phyloP scores from a whole-genome alignment of 768 basidiomycete species.

The Suillus fuscotomentosus region DNA sequence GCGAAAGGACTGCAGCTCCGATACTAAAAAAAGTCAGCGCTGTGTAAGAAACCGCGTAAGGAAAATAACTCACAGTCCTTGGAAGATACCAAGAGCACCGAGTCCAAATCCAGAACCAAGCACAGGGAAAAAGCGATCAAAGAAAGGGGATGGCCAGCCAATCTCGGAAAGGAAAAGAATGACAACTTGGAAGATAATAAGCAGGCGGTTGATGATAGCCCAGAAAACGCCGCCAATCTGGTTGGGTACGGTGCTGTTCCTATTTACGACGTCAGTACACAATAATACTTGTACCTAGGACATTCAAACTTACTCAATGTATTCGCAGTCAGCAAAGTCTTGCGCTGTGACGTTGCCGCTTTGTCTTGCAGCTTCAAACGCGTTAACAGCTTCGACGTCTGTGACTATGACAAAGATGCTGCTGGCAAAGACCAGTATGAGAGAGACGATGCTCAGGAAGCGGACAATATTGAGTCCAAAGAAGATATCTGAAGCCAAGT shows the following conservation, averaged over 20 bases:
- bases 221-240: constrained; percentile 91
- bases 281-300: neutral
- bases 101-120: constrained; percentile 83
- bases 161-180: constrained; percentile 81
- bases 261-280: constrained; percentile 31
- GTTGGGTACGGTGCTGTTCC: constrained; percentile 80
- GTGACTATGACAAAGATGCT: constrained; percentile 72
- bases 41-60: neutral
- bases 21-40: constrained; percentile 40
- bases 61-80: constrained; percentile 63
- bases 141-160: constrained; percentile 77
- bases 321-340: constrained; percentile 59
- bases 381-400: constrained; percentile 75
- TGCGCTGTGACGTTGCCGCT: constrained; percentile 29
- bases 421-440: constrained; percentile 79
- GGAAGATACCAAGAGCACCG: constrained; percentile 84
- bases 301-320: constrained; percentile 59
- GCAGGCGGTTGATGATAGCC: constrained; percentile 83
- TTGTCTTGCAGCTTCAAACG: constrained; percentile 46
- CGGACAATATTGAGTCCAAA: constrained; percentile 80
- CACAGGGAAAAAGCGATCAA: constrained; percentile 83
- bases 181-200: constrained; percentile 84
- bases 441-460: constrained; percentile 71
- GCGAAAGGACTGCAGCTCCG: constrained; percentile 69
- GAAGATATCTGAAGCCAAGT: constrained; percentile 48